A percentile compares a stretch with the other conserved stretches of the same genome.
Conservation (phyloP, 1,284 basidiomycete species). For the Sanghuangporus sanghuang region DNA sequence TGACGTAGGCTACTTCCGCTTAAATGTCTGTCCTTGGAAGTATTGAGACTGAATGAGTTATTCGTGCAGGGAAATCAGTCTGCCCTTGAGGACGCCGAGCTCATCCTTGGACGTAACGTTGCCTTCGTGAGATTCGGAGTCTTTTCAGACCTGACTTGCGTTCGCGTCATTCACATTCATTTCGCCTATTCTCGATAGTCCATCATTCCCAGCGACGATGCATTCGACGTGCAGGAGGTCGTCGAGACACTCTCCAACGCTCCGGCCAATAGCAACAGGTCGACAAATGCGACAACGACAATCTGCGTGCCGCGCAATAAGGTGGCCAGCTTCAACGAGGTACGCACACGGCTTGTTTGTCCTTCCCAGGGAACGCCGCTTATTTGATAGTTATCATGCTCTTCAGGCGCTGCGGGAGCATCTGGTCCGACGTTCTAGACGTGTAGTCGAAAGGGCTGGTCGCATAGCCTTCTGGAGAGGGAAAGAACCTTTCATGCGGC, state of each 20-base stretch:
- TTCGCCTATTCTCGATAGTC: neutral
- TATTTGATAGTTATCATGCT: neutral
- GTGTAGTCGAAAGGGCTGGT: conserved; percentile 6
- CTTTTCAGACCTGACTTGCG: neutral
- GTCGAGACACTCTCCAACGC: neutral
- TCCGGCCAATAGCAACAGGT: neutral
- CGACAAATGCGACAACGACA: neutral
- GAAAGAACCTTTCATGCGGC: conserved; percentile 10
- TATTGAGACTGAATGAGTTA: neutral
- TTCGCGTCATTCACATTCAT: neutral
- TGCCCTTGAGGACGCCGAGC: neutral
- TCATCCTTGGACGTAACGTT: conserved; percentile 1
- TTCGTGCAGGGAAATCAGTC: neutral
- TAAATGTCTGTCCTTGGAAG: neutral
- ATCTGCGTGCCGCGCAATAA: conserved; percentile 3
- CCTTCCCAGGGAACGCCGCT: neutral
- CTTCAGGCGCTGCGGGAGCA: neutral
- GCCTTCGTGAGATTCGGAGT: conserved; percentile 1
- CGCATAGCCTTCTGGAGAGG: conserved; percentile 1
- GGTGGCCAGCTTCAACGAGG: conserved; percentile 4
- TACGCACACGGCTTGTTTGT: neutral
- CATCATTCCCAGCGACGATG: conserved; percentile 5
- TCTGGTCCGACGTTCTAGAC: neutral
- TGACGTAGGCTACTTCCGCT: neutral
- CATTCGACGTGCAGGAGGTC: neutral